These are phyloP conservation scores for Huiozyma sinensis DNA, from an alignment of 805 yeast species.

Conservation along the genomic window DNA sequence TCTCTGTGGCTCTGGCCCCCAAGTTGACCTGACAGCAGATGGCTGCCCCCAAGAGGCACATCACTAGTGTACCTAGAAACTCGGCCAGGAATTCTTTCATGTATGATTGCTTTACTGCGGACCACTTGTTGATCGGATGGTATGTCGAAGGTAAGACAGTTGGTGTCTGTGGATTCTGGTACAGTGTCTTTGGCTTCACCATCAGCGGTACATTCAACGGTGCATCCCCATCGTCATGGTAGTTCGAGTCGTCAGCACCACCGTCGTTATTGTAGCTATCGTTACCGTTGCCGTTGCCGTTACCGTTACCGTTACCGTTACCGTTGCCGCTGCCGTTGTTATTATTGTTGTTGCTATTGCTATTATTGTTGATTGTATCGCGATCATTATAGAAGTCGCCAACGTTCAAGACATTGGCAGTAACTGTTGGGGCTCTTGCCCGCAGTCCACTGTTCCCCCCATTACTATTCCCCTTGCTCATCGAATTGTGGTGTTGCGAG, in stretches of 20 bases:
- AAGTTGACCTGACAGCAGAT: slow-evolving; percentile 36
- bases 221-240: slow-evolving; percentile 3
- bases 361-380: slow-evolving; percentile 2
- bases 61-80: slow-evolving; percentile 38
- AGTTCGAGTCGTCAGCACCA: slow-evolving; percentile 3
- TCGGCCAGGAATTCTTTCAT: slow-evolving; percentile 42
- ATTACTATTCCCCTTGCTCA: neutral
- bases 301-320: neutral
- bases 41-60: slow-evolving; percentile 39
- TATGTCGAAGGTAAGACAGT: slow-evolving; percentile 29
- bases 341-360: neutral
- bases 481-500: neutral
- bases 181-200: slow-evolving; percentile 29
- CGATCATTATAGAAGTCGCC: slow-evolving; percentile 8
- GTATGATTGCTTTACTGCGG: slow-evolving; percentile 25
- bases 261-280: neutral
- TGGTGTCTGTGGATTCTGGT: slow-evolving; percentile 30
- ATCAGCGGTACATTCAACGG: slow-evolving; percentile 19
- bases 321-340: slow-evolving; percentile 1
- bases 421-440: slow-evolving; percentile 14
- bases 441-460: slow-evolving; percentile 5
- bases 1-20: slow-evolving; percentile 23
- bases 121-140: slow-evolving; percentile 29
- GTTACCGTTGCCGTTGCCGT: neutral
- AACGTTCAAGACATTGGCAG: slow-evolving; percentile 15